These are phyloP conservation scores for Pinus taeda DNA, from an alignment of 75 land plant genomes.

Conservation along the genomic window DNA sequence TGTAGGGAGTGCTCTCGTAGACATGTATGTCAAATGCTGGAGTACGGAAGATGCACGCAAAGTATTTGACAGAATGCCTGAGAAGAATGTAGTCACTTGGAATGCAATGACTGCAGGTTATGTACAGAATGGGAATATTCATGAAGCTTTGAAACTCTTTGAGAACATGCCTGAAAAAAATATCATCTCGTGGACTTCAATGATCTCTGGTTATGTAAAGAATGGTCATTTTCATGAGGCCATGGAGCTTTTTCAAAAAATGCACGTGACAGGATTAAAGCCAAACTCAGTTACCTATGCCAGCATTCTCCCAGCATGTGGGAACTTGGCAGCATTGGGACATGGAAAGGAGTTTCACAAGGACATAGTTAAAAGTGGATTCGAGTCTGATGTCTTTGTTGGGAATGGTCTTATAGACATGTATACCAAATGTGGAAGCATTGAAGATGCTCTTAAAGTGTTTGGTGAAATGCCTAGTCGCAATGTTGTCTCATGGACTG, in stretches of 20 bases:
- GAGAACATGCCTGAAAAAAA: constrained; percentile 18
- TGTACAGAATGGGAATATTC: constrained; percentile 23
- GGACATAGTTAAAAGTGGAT: neutral
- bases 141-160: constrained; percentile 28
- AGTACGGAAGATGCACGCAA: constrained; percentile 17
- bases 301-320: constrained; percentile 7
- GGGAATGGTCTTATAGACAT: constrained; percentile 15
- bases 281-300: constrained; percentile 15
- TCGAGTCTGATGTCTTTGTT: constrained; percentile 4
- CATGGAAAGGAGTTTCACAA: neutral
- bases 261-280: constrained; percentile 6
- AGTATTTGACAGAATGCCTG: constrained; percentile 45
- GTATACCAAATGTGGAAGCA: constrained; percentile 13
- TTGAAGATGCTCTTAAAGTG: neutral
- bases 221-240: neutral
- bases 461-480: constrained; percentile 9
- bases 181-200: neutral
- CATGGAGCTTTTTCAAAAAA: neutral
- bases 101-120: constrained; percentile 44
- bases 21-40: constrained; percentile 43
- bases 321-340: constrained; percentile 5
- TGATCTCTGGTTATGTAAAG: neutral
- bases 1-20: constrained; percentile 34
- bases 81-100: constrained; percentile 44
- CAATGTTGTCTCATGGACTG: constrained; percentile 10